phyloP scores from a whole-genome alignment of 2,329 filamentous ascomycete species.

The Ceratocystis eucalypticola region DNA sequence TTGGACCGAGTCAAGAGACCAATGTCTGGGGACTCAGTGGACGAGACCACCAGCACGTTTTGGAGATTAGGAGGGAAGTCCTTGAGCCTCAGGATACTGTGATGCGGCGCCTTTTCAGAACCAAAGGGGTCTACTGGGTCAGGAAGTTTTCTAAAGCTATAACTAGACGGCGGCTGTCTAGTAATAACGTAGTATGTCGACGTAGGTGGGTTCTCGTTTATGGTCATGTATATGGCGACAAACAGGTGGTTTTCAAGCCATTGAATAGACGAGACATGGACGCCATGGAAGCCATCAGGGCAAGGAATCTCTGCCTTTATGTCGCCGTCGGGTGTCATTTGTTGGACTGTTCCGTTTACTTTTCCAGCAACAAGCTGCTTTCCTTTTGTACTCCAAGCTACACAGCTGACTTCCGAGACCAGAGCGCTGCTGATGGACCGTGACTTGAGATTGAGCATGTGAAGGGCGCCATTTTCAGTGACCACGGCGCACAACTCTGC shows the following conservation, averaged over 20 bases:
- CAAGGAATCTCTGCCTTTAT: constrained; percentile 66
- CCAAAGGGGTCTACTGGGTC: constrained; percentile 64
- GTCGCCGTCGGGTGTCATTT: constrained; percentile 71
- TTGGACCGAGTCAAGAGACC: constrained; percentile 65
- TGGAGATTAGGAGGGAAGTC: constrained; percentile 69
- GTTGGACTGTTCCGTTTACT: constrained; percentile 62
- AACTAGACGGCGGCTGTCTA: constrained; percentile 45
- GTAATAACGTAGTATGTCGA: constrained; percentile 72
- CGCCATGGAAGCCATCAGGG: constrained; percentile 53
- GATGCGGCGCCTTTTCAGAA: constrained; percentile 53
- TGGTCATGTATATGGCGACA: constrained; percentile 62
- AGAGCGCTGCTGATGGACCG: constrained; percentile 49
- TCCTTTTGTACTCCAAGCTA: constrained; percentile 83
- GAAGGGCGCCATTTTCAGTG: constrained; percentile 63
- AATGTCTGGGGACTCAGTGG: constrained; percentile 66
- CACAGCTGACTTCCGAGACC: constrained; percentile 63
- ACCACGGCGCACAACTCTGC: constrained; percentile 69
- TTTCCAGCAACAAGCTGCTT: constrained; percentile 86
- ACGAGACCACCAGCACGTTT: constrained; percentile 70
- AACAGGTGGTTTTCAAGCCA: constrained; percentile 89
- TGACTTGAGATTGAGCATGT: constrained; percentile 69
- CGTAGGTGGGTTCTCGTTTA: constrained; percentile 42
- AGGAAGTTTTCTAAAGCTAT: constrained; percentile 58
- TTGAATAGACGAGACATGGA: constrained; percentile 62
- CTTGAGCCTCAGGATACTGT: constrained; percentile 63